A percentile compares a stretch with the other conserved stretches of the same genome.
Evolutionary conservation across 148 eudicot species (phyloP).

Genomic region (Agrostemma githago): DNA sequence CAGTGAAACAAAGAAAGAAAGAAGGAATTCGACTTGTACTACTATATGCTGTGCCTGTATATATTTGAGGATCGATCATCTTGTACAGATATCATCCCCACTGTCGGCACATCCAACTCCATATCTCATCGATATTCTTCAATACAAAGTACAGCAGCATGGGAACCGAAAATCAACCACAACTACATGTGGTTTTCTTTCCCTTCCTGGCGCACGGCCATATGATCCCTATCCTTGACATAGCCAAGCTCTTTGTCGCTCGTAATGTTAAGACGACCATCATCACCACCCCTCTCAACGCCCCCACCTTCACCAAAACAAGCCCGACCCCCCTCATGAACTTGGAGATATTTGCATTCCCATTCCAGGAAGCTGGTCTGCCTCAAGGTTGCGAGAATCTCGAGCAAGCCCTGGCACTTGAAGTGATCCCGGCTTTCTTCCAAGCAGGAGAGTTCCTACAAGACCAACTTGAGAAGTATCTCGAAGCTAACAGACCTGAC

Average conservation of each 20-base stretch:
- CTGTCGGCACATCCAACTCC: neutral
- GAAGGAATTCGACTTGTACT: too few species aligned
- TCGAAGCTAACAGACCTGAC: constrained; percentile 28
- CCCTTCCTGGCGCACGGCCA: constrained; percentile 56
- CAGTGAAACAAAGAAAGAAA: too few species aligned
- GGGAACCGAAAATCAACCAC: constrained; percentile 21
- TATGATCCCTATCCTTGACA: constrained; percentile 50
- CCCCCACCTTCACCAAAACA: constrained; percentile 26
- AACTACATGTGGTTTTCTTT: constrained; percentile 50
- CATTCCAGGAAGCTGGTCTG: constrained; percentile 31
- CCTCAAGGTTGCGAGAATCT: constrained; percentile 40
- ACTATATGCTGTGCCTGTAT: neutral
- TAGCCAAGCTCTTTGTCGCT: constrained; percentile 43
- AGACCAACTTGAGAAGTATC: constrained; percentile 34
- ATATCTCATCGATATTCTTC: neutral
- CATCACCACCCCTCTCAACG: constrained; percentile 48
- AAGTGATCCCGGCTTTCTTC: constrained; percentile 20
- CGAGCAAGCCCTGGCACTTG: constrained; percentile 20
- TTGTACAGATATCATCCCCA: neutral
- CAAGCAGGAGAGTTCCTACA: constrained; percentile 31
- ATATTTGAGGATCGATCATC: neutral
- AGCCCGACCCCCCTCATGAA: constrained; percentile 7
- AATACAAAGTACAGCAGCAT: neutral
- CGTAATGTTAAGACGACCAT: constrained; percentile 43
- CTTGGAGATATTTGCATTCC: constrained; percentile 32